Conservation (phyloP, 2,329 filamentous ascomycete species). For the Cercospora nicotianae region DNA sequence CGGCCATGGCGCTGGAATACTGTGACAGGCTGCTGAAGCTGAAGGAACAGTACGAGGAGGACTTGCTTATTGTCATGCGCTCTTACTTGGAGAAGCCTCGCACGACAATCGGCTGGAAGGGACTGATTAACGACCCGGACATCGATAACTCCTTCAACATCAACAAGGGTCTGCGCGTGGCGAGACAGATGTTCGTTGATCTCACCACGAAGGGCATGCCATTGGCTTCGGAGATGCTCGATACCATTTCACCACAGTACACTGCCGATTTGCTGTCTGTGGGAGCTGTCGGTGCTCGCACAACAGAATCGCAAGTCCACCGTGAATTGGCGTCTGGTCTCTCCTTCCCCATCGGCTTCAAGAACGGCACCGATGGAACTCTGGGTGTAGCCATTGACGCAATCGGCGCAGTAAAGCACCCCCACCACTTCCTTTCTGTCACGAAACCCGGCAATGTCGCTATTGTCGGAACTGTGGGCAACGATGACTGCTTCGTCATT, state of each 20-base stretch:
- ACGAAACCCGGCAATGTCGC: constrained; percentile 95
- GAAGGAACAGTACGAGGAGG: constrained; percentile 84
- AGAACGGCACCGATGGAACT: constrained; percentile 95
- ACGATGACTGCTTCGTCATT: constrained; percentile 97
- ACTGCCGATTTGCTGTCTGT: constrained; percentile 87
- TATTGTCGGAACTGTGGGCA: constrained; percentile 90
- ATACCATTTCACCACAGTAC: constrained; percentile 97
- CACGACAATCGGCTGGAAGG: constrained; percentile 98
- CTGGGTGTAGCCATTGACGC: constrained; percentile 90
- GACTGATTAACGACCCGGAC: constrained; percentile 96
- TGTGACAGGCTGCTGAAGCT: constrained; percentile 77
- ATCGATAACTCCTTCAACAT: constrained; percentile 99
- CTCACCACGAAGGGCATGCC: constrained; percentile 92
- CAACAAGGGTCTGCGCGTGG: constrained; percentile 89
- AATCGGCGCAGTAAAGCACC: constrained; percentile 86
- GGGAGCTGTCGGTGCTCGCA: constrained; percentile 91
- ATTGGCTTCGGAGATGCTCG: constrained; percentile 94
- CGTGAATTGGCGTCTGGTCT: constrained; percentile 90
- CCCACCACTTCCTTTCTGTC: constrained; percentile 95
- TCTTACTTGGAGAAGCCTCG: constrained; percentile 98
- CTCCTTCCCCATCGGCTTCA: constrained; percentile 98
- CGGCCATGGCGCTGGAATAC: constrained; percentile 86
- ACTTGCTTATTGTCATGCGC: constrained; percentile 94
- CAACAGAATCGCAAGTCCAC: constrained; percentile 93
- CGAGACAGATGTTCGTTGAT: constrained; percentile 89